Evolutionary conservation across 805 yeast genomes (phyloP).

Genomic region (Cyberlindnera americana): DNA sequence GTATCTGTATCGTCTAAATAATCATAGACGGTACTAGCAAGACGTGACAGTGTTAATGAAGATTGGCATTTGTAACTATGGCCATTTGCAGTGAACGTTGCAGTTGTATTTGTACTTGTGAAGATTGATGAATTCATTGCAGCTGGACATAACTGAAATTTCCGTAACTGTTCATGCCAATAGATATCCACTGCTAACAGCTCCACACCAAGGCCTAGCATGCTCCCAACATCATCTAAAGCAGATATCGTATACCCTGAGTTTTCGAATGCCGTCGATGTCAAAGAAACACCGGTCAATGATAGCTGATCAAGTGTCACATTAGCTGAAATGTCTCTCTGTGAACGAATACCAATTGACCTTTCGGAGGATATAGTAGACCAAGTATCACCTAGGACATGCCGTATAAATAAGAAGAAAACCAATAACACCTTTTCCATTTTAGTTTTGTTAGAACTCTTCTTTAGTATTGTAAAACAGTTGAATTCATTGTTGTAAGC

Average conservation of each 20-base stretch:
- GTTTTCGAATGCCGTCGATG: slow-evolving; percentile 30
- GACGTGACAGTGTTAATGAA: slow-evolving; percentile 22
- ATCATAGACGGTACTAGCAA: slow-evolving; percentile 29
- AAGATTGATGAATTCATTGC: slow-evolving; percentile 19
- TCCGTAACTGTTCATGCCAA: slow-evolving; percentile 42
- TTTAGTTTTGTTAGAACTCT: too few species aligned
- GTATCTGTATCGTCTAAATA: slow-evolving; percentile 43
- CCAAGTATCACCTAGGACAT: slow-evolving; percentile 1
- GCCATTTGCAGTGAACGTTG: slow-evolving; percentile 15
- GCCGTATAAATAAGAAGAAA: background rate
- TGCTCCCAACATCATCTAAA: slow-evolving; percentile 24
- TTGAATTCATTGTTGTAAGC: too few species aligned
- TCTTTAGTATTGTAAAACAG: too few species aligned
- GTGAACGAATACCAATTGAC: slow-evolving; percentile 24
- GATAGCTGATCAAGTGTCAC: slow-evolving; percentile 38
- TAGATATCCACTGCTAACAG: slow-evolving; percentile 51
- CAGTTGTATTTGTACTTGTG: slow-evolving; percentile 4
- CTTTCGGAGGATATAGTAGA: slow-evolving; percentile 1
- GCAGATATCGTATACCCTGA: slow-evolving; percentile 33
- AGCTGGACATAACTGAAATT: slow-evolving; percentile 60
- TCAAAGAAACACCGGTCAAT: slow-evolving; percentile 37
- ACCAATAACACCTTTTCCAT: background rate
- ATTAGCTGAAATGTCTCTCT: slow-evolving; percentile 43
- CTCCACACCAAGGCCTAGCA: slow-evolving; percentile 45
- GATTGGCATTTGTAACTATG: slow-evolving; percentile 23